Evolutionary conservation across 345 rosid species (phyloP).

Genomic region (Stellera chamaejasme): DNA sequence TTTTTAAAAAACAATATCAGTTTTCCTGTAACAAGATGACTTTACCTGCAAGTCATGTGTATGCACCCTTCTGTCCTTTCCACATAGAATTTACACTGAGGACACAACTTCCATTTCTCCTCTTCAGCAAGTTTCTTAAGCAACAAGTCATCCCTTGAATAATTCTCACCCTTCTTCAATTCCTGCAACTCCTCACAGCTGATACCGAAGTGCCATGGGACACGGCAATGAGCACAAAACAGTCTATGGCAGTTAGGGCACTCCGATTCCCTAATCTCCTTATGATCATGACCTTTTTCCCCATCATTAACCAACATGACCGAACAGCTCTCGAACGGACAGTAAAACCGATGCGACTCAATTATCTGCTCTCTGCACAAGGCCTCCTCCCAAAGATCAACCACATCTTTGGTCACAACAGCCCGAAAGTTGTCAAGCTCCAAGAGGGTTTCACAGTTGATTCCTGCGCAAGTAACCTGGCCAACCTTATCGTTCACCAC

Average conservation of each 20-base stretch:
- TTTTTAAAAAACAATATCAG: no score
- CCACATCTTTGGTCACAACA: constrained; percentile 17
- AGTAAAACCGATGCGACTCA: constrained; percentile 19
- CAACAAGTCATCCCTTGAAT: constrained; percentile 26
- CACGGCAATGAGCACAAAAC: constrained; percentile 31
- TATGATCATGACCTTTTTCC: constrained; percentile 2
- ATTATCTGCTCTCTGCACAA: constrained; percentile 19
- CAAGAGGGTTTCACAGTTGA: constrained; percentile 19
- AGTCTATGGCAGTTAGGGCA: constrained; percentile 32
- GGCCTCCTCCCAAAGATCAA: constrained; percentile 27
- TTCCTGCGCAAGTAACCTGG: constrained; percentile 24
- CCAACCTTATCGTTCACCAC: constrained; percentile 4
- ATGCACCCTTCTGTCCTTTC: constrained; percentile 35
- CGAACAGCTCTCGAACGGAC: constrained; percentile 45
- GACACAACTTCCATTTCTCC: constrained; percentile 32
- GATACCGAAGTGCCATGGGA: constrained; percentile 31
- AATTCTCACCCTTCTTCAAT: constrained; percentile 23
- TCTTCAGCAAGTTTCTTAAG: constrained; percentile 23
- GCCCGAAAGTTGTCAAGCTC: constrained; percentile 20
- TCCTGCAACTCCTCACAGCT: constrained; percentile 22
- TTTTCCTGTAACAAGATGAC: background rate
- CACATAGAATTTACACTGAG: constrained; percentile 27
- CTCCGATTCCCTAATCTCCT: constrained; percentile 18
- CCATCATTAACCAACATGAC: constrained; percentile 23
- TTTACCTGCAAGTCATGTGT: constrained; percentile 37